Evolutionary conservation across 2,329 filamentous ascomycete genomes (phyloP), one percentile per base, ranked within the genome.

Genomic region (Juglanconis sp.): DNA sequence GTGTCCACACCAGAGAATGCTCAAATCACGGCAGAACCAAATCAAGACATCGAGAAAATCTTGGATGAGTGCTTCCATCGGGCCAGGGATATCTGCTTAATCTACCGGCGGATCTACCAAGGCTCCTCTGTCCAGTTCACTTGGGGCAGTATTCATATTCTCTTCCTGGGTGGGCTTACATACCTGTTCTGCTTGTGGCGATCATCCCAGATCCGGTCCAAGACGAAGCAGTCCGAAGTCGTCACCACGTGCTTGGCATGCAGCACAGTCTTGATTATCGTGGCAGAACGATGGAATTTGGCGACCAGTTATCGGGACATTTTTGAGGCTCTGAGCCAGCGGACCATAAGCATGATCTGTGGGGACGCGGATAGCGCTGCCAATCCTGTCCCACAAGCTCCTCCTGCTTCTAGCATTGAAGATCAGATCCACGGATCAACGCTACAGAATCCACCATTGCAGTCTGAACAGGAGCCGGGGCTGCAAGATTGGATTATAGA

Each of bases 221-320:
- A 31, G 17, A 49, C 60, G 0, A 57, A 60, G 3, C 61, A 51
- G 13, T 60, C 44, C 30, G 59, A 68, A 7, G 68, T 74, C 1
- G 66, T 69, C 48, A 70, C 65, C 24, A 74, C 72, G 0, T 74
- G 71, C 59, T 73, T 70, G 66, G 72, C 70, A 2, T 75, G 73
- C 62, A 72, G 65, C 32, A 72, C 67, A 1, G 69, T 71, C 1
- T 66, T 75, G 6, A 67, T 72, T 38, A 72, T 75, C 46, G 72
- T 74, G 9, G 71, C 72, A 4, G 70, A 74, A 54, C 59, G 72
- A 15, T 74, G 71, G 72, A 69, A 57, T n/a, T 55, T 67, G 24
- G 72, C 72, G 0, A 66, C 68, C 1, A 57, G 70, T 0, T 74
- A 73, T 60, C 65, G 73, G 4, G 71, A 74, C 50, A 71, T 72